Conservation (phyloP, 140 eudicot genomes). For the Bidens hawaiensis region DNA sequence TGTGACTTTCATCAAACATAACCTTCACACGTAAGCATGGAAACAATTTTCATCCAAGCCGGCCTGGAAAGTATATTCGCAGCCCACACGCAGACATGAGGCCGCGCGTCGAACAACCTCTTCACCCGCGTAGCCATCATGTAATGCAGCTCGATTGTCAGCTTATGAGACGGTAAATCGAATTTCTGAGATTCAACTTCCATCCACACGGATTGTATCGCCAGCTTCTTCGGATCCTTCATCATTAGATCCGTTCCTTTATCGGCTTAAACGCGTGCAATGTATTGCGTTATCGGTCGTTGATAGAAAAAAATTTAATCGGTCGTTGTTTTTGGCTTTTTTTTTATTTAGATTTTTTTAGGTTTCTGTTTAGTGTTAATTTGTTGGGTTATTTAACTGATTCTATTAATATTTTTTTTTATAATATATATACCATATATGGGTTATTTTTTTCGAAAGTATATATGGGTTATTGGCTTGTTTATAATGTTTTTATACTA, state of each 20-base stretch:
- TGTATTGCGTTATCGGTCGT: conserved; percentile 50
- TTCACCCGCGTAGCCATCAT: conserved; percentile 31
- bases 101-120: conserved; percentile 42
- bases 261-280: conserved; percentile 33
- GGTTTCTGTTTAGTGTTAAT: conserved; percentile 49
- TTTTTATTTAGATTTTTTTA: too few species aligned
- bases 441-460: too few species aligned
- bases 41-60: conserved; percentile 39
- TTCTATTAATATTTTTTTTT: too few species aligned
- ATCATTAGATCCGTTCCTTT: conserved; percentile 32
- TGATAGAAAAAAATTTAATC: too few species aligned
- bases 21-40: conserved; percentile 2
- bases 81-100: conserved; percentile 50
- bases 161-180: conserved; percentile 26
- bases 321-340: too few species aligned
- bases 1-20: too few species aligned
- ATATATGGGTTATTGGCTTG: too few species aligned
- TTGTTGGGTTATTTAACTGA: too few species aligned
- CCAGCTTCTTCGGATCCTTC: conserved; percentile 28
- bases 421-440: too few species aligned
- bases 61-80: conserved; percentile 42
- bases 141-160: conserved; percentile 31
- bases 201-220: conserved; percentile 40
- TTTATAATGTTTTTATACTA: too few species aligned
- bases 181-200: conserved; percentile 39